Base-by-base conservation (phyloP, 2,329 filamentous ascomycete genomes). In the Thielaviopsis musarum region DNA sequence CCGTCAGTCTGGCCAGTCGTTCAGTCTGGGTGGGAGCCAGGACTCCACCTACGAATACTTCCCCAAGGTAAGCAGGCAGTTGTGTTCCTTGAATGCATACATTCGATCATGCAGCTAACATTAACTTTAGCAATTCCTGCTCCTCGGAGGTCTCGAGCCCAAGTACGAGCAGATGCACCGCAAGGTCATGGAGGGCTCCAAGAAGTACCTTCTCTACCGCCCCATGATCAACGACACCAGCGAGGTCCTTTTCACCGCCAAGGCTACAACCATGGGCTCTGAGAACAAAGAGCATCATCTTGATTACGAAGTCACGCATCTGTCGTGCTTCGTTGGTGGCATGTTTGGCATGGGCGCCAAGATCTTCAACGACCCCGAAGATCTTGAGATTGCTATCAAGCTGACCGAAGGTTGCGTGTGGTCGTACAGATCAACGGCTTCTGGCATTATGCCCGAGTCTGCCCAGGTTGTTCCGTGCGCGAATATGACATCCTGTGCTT, bases 111-210 rank as follows among this genome's bases (percentile, higher is more conserved):
- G 15, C 19, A 58, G 15, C 66, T 69, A 59, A 70, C 57, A 10
- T 12, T 45, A 82, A 1, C 34, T 85, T 67, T 74, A 91, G 73
- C 66, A 74, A 66, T 86, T 85, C 66, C 72, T 93, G 13, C 77
- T 95, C 5, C 78, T 95, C 1, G 87, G 88, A 60, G 90, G 89
- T 0, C 75, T 83, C 1, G 81, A 84, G 63, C 72, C 77, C 30
- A 87, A 89, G 67, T 94, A 94, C 69, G 75, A 77, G 62, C 78
- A 77, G 21, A 79, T 95, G 71, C 89, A 94, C 67, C 76, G 84
- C 61, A 80, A 79, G 60, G 79, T 82, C 3, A 79, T 84, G 30
- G 79, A 84, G 5, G 82, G 82, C 0, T 80, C 85, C 41, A 85
- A 86, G 64, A 77, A 88, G 64, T 78, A 87, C 69, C 76, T 95